Evolutionary conservation across 2,329 filamentous ascomycete species (phyloP).

Genomic region (Fusarium aywerte): DNA sequence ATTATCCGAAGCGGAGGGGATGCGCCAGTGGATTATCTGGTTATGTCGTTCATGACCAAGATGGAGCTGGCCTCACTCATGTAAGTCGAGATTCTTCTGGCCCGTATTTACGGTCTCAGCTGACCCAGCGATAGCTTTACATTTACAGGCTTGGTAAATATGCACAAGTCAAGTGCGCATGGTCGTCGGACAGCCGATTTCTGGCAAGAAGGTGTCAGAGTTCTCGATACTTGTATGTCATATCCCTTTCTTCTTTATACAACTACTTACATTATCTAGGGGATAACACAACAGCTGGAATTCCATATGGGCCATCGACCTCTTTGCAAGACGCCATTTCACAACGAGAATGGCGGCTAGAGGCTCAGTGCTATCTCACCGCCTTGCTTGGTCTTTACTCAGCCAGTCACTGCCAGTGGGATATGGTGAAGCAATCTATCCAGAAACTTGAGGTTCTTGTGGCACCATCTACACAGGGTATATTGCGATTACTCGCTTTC

Average conservation of each 20-base stretch:
- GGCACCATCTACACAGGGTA: constrained; percentile 54
- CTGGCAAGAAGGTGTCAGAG: constrained; percentile 57
- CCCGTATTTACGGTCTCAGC: not conserved
- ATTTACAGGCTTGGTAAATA: constrained; percentile 62
- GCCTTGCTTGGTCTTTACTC: constrained; percentile 77
- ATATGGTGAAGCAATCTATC: constrained; percentile 68
- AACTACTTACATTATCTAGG: constrained; percentile 43
- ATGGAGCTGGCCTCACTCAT: constrained; percentile 66
- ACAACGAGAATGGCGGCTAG: constrained; percentile 71
- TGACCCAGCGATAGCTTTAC: constrained; percentile 59
- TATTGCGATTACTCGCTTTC: constrained; percentile 62
- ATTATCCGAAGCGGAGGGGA: constrained; percentile 62
- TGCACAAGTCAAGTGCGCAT: constrained; percentile 53
- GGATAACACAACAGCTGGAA: constrained; percentile 51
- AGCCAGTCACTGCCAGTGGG: constrained; percentile 77
- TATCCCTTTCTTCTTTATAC: not conserved
- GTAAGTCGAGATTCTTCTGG: constrained; percentile 54
- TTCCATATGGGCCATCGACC: constrained; percentile 56
- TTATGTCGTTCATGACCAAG: constrained; percentile 70
- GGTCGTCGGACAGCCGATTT: constrained; percentile 53
- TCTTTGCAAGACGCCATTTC: constrained; percentile 68
- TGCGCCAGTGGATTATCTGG: constrained; percentile 63
- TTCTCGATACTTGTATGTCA: constrained; percentile 59
- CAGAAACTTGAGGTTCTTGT: constrained; percentile 61
- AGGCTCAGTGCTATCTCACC: constrained; percentile 74